Conservation (phyloP, 2,329 filamentous ascomycete species). For the Phoma herbarum region DNA sequence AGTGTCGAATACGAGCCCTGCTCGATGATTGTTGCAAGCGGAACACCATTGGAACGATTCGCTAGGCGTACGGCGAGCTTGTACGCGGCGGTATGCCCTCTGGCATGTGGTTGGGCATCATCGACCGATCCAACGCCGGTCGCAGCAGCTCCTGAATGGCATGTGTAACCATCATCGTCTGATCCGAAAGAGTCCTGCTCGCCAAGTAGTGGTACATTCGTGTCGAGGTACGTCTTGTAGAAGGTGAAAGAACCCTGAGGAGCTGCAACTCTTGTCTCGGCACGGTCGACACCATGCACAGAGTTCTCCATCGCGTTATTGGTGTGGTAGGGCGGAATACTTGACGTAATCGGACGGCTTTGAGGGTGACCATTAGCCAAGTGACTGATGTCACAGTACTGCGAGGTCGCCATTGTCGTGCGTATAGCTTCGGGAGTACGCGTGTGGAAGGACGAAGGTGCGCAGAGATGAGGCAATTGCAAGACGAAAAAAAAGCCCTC, state of each 20-base stretch:
- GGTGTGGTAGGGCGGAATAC: constrained; percentile 17
- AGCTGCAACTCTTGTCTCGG: constrained; percentile 15
- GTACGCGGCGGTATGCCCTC: constrained; percentile 33
- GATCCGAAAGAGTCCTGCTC: constrained; percentile 11
- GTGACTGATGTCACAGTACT: constrained; percentile 14
- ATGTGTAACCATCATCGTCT: constrained; percentile 28
- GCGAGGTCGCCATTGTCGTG: constrained; percentile 7
- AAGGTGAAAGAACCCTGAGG: constrained; percentile 32
- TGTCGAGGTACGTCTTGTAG: constrained; percentile 31
- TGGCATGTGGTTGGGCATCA: constrained; percentile 28
- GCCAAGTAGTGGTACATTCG: constrained; percentile 13
- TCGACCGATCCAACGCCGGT: constrained; percentile 10
- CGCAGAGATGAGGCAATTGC: neutral
- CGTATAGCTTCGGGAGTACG: neutral
- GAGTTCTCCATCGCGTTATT: constrained; percentile 22
- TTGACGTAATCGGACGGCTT: constrained; percentile 15
- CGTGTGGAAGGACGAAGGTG: neutral
- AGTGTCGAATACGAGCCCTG: constrained; percentile 54
- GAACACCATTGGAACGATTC: constrained; percentile 46
- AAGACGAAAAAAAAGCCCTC: neutral
- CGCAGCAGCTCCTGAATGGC: constrained; percentile 6
- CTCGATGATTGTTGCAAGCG: constrained; percentile 57
- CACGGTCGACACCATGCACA: constrained; percentile 17
- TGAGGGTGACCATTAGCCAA: constrained; percentile 25
- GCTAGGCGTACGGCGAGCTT: constrained; percentile 38